Percentiles rank a stretch among this genome's conserved stretches.
Evolutionary conservation across 495 filamentous ascomycete genomes (phyloP).

Genomic region (Pseudevernia furfuracea): DNA sequence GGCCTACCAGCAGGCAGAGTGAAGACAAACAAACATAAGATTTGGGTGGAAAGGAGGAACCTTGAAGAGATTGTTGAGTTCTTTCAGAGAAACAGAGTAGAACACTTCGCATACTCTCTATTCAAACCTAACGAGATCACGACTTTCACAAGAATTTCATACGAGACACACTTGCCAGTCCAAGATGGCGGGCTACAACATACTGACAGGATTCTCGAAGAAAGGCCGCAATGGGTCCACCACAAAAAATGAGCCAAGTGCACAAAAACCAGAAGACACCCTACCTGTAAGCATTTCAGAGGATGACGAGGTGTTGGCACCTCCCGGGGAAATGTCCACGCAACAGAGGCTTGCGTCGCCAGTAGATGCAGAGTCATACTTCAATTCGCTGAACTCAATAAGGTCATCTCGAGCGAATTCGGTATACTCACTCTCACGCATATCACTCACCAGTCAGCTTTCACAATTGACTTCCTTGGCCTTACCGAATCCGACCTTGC

Average conservation of each 20-base stretch:
- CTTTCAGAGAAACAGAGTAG: not conserved
- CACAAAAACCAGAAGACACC: not conserved
- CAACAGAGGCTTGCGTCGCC: constrained; percentile 24
- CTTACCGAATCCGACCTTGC: constrained; percentile 70
- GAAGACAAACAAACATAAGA: not conserved
- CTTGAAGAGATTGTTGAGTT: not conserved
- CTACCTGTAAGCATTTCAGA: constrained; percentile 30
- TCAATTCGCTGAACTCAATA: constrained; percentile 40
- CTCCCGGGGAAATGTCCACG: constrained; percentile 18
- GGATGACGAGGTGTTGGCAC: constrained; percentile 28
- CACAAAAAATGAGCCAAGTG: not conserved
- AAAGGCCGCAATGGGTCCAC: constrained; percentile 8
- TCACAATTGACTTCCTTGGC: constrained; percentile 77
- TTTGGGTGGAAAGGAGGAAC: not conserved
- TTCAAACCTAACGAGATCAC: not conserved
- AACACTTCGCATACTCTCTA: not conserved
- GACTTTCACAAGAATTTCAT: not conserved
- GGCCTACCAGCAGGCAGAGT: not conserved
- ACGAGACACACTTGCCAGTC: not conserved
- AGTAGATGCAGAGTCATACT: constrained; percentile 44
- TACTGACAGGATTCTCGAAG: constrained; percentile 2
- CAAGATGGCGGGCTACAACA: constrained; percentile 5
- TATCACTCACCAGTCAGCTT: constrained; percentile 84
- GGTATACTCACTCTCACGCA: constrained; percentile 80
- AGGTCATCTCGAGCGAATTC: constrained; percentile 55